These are phyloP conservation scores for Vanderwaltozyma tropicalis DNA, from an alignment of 805 yeast genomes.

Conservation along the genomic window DNA sequence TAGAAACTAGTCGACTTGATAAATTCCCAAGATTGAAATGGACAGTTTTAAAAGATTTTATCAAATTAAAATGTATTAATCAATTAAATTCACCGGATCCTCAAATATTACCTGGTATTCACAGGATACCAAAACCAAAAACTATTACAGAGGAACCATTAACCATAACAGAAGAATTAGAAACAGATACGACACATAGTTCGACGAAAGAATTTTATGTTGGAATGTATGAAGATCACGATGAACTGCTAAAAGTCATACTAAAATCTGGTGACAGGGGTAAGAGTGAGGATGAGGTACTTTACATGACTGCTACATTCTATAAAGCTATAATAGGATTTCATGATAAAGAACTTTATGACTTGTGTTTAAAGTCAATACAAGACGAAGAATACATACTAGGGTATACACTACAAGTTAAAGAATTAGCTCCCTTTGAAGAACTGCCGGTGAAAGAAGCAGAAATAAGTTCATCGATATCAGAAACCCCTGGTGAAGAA, in stretches of 20 bases:
- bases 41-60: conserved; percentile 31
- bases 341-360: conserved; percentile 22
- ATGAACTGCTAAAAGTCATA: conserved; percentile 5
- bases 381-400: conserved; percentile 24
- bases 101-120: neutral
- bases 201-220: conserved; percentile 29
- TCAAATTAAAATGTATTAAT: conserved; percentile 26
- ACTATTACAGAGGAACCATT: neutral
- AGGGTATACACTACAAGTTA: conserved; percentile 20
- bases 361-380: conserved; percentile 16
- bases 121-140: neutral
- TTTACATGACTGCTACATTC: conserved; percentile 19
- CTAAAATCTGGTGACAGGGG: conserved; percentile 1
- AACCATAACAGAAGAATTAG: neutral
- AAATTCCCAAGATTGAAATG: conserved; percentile 26
- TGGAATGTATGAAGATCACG: conserved; percentile 27
- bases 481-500: neutral
- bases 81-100: conserved; percentile 9
- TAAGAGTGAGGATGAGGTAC: neutral
- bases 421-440: conserved; percentile 18
- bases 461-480: neutral
- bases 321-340: conserved; percentile 29
- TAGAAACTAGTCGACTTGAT: conserved; percentile 18
- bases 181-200: conserved; percentile 5
- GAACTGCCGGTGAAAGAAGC: too few relatives aligned